Conservation (phyloP, 345 rosid species). For the Camelina laxa region DNA sequence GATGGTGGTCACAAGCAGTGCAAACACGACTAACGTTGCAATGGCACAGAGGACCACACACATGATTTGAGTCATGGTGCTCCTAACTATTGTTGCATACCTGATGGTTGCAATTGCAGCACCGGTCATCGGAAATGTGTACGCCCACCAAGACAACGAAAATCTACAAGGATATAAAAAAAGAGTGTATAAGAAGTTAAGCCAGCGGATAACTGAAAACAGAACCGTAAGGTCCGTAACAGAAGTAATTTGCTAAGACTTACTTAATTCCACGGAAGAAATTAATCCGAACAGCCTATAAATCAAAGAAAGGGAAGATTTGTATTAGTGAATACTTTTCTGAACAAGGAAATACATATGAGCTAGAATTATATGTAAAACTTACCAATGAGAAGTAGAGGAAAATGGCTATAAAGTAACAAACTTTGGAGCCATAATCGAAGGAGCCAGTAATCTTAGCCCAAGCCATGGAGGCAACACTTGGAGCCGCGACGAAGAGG, state of each 20-base stretch:
- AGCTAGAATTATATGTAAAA: constrained; percentile 6
- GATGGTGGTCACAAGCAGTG: constrained; percentile 62
- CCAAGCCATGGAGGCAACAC: constrained; percentile 93
- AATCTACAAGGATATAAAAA: constrained; percentile 53
- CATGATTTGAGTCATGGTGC: constrained; percentile 53
- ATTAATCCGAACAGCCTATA: constrained; percentile 69
- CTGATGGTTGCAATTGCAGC: constrained; percentile 75
- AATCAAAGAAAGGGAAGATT: constrained; percentile 10
- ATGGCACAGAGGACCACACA: constrained; percentile 50
- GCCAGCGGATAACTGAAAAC: neutral
- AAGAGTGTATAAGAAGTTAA: neutral
- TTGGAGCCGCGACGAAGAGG: constrained; percentile 86
- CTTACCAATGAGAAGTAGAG: constrained; percentile 75
- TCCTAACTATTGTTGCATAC: constrained; percentile 60
- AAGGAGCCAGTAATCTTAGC: constrained; percentile 77
- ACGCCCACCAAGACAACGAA: constrained; percentile 97
- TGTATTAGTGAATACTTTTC: constrained; percentile 9
- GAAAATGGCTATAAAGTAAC: constrained; percentile 80
- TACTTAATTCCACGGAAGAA: constrained; percentile 84
- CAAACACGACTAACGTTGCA: constrained; percentile 61
- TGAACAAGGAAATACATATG: neutral
- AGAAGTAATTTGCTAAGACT: neutral
- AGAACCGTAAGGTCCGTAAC: neutral
- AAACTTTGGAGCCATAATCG: constrained; percentile 67
- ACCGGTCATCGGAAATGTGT: constrained; percentile 86